Base-by-base conservation (phyloP, 2,329 filamentous ascomycete species). In the Monilinia fructicola region DNA sequence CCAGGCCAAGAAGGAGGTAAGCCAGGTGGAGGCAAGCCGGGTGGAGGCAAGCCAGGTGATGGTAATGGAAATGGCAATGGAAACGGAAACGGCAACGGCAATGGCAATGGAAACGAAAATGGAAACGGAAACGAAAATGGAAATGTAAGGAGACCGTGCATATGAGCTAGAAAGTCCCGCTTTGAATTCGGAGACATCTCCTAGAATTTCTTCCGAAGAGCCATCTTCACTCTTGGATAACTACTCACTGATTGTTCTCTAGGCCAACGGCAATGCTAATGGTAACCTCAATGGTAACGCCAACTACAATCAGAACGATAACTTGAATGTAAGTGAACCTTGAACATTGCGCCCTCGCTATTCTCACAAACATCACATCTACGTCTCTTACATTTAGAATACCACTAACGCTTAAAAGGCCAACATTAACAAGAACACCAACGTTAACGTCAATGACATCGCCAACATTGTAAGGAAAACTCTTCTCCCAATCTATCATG, bases 381-480 rank as follows among this genome's bases (percentile, higher is more conserved):
- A 6, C 2, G 6, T 10, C 1, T 10, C 16, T 60, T 31, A 2
- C 7, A 9, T 14, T 3, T 50, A 11, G 14, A 3, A 26, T 26
- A 21, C 6, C 18, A 48, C 46, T 35, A 0, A 38, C 23, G 18
- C 21, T n/a, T 4, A 12, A 11, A 38, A 60, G 58, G 14, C 56
- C 56, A 60, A 60, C 12, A 26, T 61, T 28, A 61, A 61, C 44
- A 21, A 38, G 44, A 61, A 61, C 58, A 35, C n/a, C 2, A 61
- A 61, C 14, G 21, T 50, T 10, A 61, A 61, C 42, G 14, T 59
- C 26, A 59, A 59, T 23, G 21, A n/a, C 21, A 59, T 46, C 31
- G 28, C 26, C 7, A 61, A 61, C 58, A 50, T 61, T 31, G 58
- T 61, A 61, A 61, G 58, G 58, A n/a, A 23, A 1, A 50, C 10